Conservation (phyloP, 441 rosid genomes). For the Breynia disticha region DNA sequence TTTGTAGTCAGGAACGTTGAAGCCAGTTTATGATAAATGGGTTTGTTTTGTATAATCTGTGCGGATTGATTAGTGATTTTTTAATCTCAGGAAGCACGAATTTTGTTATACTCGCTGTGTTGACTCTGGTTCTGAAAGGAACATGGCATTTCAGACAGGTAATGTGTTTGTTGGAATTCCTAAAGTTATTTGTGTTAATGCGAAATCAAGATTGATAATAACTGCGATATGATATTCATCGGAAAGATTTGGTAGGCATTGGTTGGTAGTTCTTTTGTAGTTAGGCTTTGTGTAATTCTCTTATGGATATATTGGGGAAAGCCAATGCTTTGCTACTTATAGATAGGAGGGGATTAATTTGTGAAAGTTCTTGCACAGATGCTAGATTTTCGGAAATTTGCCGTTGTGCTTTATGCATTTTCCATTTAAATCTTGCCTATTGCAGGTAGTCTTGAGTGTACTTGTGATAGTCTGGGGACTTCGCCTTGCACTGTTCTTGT, state of each 20-base stretch:
- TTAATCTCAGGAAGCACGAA: conserved; percentile 74
- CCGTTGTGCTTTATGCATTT: conserved; percentile 4
- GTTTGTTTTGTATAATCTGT: neutral
- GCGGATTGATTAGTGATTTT: conserved; percentile 1
- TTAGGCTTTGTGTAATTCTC: too few relatives aligned
- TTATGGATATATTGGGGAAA: neutral
- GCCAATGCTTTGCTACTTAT: neutral
- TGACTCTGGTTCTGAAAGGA: conserved; percentile 68
- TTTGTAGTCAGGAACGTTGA: too few relatives aligned
- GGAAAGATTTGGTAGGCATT: neutral
- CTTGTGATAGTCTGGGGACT: conserved; percentile 79
- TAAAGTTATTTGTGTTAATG: neutral
- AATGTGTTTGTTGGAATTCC: neutral
- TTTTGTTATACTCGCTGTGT: conserved; percentile 60
- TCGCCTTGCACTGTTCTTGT: conserved; percentile 71
- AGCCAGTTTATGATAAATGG: neutral
- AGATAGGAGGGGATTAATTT: neutral
- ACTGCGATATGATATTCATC: neutral
- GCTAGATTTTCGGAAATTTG: neutral
- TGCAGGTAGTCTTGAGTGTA: conserved; percentile 59
- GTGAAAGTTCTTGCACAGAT: neutral
- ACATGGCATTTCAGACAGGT: conserved; percentile 93
- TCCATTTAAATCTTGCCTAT: conserved; percentile 6
- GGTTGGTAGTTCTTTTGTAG: too few relatives aligned
- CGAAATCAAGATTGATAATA: too few relatives aligned